Conservation (phyloP, 2,329 filamentous ascomycete genomes). For the Monosporascus sp. region DNA sequence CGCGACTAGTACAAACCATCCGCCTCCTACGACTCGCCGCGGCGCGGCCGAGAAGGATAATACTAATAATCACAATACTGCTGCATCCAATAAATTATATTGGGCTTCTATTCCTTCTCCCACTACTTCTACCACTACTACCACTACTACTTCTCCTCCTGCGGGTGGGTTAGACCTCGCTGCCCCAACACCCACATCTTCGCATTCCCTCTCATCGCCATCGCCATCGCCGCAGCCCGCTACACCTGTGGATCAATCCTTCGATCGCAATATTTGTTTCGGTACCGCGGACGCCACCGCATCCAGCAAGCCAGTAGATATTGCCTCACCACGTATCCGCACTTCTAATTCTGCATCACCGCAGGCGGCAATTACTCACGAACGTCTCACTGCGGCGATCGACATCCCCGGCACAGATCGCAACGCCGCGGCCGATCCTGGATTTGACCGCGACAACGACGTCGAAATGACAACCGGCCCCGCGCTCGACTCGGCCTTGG, state of each 20-base stretch:
- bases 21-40: constrained; percentile 21
- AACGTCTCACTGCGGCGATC: constrained; percentile 6
- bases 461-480: constrained; percentile 55
- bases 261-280: constrained; percentile 23
- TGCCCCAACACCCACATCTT: constrained; percentile 32
- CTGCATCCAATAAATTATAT: not conserved
- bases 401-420: not conserved
- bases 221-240: constrained; percentile 39
- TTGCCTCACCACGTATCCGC: constrained; percentile 22
- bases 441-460: constrained; percentile 29
- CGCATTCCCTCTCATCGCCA: constrained; percentile 32
- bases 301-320: constrained; percentile 32
- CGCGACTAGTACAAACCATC: constrained; percentile 18
- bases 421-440: constrained; percentile 17
- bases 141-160: constrained; percentile 16
- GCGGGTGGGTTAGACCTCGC: constrained; percentile 5
- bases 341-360: constrained; percentile 16
- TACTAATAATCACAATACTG: constrained; percentile 13
- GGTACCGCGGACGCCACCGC: constrained; percentile 13
- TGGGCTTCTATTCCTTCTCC: constrained; percentile 16
- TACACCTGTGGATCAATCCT: constrained; percentile 34
- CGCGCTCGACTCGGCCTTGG: constrained; percentile 52
- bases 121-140: constrained; percentile 34
- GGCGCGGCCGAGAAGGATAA: constrained; percentile 20
- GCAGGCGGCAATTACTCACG: constrained; percentile 13